Evolutionary conservation across 2,329 filamentous ascomycete genomes (phyloP).

Genomic region (Rutstroemia sydowiana): DNA sequence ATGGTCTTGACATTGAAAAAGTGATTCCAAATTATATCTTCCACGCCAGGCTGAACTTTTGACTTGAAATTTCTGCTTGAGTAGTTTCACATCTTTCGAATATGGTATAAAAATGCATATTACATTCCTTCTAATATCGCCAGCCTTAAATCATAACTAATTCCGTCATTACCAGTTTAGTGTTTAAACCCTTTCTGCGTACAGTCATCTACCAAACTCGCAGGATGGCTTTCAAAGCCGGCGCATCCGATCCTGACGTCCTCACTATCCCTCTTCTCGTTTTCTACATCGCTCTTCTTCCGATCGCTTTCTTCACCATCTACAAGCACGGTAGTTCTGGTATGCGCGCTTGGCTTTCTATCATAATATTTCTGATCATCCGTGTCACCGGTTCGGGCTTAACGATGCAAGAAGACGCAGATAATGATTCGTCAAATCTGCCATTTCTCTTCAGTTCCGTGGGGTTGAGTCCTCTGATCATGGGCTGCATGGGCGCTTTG

Average conservation of each 20-base stretch:
- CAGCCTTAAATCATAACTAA: too few relatives aligned
- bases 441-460: background rate
- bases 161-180: too few relatives aligned
- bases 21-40: too few relatives aligned
- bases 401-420: background rate
- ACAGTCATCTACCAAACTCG: too few relatives aligned
- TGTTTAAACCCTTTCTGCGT: too few relatives aligned
- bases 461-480: background rate
- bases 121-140: too few relatives aligned
- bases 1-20: too few relatives aligned
- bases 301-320: background rate
- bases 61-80: too few relatives aligned
- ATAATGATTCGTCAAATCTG: background rate
- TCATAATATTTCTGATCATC: background rate
- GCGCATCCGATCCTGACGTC: background rate
- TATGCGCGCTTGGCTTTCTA: slow-evolving; percentile 1
- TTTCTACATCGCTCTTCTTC: background rate
- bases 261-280: background rate
- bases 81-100: too few relatives aligned
- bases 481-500: background rate
- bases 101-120: too few relatives aligned
- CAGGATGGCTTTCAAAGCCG: background rate
- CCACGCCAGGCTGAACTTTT: too few relatives aligned
- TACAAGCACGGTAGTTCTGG: background rate
- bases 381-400: background rate